These are phyloP conservation scores for Schizonepeta tenuifolia DNA, from an alignment of 257 asterid genomes.

Conservation along the genomic window DNA sequence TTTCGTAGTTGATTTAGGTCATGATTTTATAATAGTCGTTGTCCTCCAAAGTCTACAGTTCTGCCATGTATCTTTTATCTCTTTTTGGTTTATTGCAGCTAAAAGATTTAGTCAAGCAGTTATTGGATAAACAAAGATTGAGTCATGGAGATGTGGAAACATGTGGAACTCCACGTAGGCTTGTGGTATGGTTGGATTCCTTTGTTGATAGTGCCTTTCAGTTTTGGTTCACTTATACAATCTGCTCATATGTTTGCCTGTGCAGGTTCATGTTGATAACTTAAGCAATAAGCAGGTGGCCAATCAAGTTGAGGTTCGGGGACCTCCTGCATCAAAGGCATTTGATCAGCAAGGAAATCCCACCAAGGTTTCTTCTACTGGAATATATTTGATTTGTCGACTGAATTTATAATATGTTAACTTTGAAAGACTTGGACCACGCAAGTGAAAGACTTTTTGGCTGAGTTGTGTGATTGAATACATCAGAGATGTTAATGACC, in stretches of 20 bases:
- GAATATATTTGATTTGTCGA: conserved; percentile 25
- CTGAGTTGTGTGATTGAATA: conserved; percentile 26
- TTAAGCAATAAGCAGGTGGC: conserved; percentile 73
- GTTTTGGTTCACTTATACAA: conserved; percentile 25
- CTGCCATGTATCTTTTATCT: conserved; percentile 18
- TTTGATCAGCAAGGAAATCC: conserved; percentile 90
- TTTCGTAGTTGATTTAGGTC: conserved; percentile 19
- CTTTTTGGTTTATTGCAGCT: conserved; percentile 64
- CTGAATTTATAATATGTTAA: conserved; percentile 19
- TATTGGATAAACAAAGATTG: conserved; percentile 81
- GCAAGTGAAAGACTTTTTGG: conserved; percentile 12
- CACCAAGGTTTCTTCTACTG: conserved; percentile 68
- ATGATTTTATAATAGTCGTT: conserved; percentile 18
- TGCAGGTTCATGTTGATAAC: conserved; percentile 67
- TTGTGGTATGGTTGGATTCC: conserved; percentile 65
- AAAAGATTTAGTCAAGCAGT: conserved; percentile 70
- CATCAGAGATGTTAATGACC: conserved; percentile 10
- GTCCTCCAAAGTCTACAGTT: conserved; percentile 9
- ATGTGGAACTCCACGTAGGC: conserved; percentile 91
- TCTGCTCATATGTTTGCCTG: conserved; percentile 30
- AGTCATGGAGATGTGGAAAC: conserved; percentile 72
- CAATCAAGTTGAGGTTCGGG: conserved; percentile 84
- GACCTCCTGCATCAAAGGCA: conserved; percentile 92
- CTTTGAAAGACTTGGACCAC: conserved; percentile 2
- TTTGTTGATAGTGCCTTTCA: conserved; percentile 23